Percentiles rank a stretch among this genome's conserved stretches.
phyloP scores from a whole-genome alignment of 202 grass and related monocot species.

The Setaria viridis region DNA sequence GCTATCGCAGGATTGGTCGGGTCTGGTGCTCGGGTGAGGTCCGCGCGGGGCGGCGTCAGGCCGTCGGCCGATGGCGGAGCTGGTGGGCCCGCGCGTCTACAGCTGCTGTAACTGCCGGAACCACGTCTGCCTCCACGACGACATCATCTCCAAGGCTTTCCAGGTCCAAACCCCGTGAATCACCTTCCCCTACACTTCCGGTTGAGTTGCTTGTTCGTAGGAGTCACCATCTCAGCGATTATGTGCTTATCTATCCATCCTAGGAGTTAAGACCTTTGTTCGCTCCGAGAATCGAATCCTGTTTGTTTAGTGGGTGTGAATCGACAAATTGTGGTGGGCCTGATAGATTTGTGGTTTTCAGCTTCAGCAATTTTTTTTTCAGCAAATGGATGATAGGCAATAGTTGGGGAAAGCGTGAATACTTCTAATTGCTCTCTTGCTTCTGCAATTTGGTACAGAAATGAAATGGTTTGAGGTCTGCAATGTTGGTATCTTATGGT shows the following conservation, averaged over 20 bases:
- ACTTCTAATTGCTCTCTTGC: background rate
- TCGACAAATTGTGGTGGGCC: background rate
- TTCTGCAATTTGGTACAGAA: background rate
- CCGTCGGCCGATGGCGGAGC: constrained; percentile 52
- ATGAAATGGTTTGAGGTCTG: background rate
- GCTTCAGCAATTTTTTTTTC: background rate
- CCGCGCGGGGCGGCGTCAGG: background rate
- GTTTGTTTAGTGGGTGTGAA: background rate
- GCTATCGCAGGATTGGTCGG: background rate
- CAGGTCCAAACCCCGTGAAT: constrained; percentile 51
- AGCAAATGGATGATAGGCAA: background rate
- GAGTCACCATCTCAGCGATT: background rate
- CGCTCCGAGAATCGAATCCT: background rate
- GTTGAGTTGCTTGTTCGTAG: background rate
- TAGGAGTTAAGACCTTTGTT: background rate
- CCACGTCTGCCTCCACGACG: constrained; percentile 83
- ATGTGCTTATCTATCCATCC: background rate
- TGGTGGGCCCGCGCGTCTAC: constrained; percentile 73
- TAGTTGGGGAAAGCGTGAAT: background rate
- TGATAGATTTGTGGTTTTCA: background rate
- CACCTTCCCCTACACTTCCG: background rate
- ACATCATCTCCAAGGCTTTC: constrained; percentile 81
- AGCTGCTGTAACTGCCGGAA: constrained; percentile 80
- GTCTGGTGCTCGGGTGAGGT: background rate
- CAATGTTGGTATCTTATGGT: background rate